Evolutionary conservation across 2,329 filamentous ascomycete genomes (phyloP), one percentile per base, ranked within the genome.

Genomic region (Ceratocystis colombiana): DNA sequence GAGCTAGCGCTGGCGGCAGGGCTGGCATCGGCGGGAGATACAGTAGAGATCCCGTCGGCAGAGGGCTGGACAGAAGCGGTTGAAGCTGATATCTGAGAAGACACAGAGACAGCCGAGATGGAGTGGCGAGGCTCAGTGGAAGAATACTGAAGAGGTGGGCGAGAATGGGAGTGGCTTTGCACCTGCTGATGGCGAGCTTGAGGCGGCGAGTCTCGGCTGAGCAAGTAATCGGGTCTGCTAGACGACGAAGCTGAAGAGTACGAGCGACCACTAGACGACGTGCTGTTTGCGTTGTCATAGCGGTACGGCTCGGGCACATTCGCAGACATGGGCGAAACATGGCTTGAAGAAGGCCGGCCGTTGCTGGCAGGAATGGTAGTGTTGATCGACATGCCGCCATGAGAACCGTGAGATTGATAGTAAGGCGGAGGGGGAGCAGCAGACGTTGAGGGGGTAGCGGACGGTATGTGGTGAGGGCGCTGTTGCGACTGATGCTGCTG

Each of bases 1-100:
- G 79, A 76, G 8, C 77, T 70, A 1, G 76, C 77, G 62, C 83
- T 82, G 1, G 77, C 75, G 5, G 70, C 64, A 10, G 63, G 66
- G 25, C n/a, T n/a, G 25, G 25, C 15, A 33, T 25, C 45, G 22
- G 12, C 25, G 17, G 62, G 10, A 20, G 41, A 5, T 12, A 17
- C n/a, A 20, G n/a, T 20, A 10, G 44, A 7, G 44, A 5, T 50
- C 4, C 25, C 55, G 8, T 55, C 25, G 63, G 46, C 28, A 30
- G 25, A n/a, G 37, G 17, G 22, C 64, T 61, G 25, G 17, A 12
- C 5, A 55, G 64, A 28, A 6, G 64, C 3, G 44, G 48, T 33
- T 33, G 50, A 44, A 8, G 33, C 20, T 10, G 64, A 62, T 33
- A n/a, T 44, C 20, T 62, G 37, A 4, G 37, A 46, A 33, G 44